phyloP scores from a whole-genome alignment of 441 rosid species.

The Pelargonium citronellum region DNA sequence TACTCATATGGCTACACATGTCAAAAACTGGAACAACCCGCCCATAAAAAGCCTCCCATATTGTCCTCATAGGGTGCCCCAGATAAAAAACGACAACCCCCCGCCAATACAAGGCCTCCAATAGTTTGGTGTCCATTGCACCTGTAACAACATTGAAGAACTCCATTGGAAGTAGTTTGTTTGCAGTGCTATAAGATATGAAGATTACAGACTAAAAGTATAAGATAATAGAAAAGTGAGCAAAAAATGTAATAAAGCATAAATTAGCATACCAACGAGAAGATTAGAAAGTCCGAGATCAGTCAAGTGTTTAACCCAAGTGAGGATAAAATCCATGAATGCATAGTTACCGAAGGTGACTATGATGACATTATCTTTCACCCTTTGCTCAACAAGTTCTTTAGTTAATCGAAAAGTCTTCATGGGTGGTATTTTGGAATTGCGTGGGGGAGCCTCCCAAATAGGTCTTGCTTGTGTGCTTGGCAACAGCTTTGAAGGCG shows the following conservation, averaged over 20 bases:
- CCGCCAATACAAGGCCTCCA: conserved; percentile 93
- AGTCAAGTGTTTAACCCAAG: conserved; percentile 93
- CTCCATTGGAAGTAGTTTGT: conserved; percentile 8
- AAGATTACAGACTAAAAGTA: neutral
- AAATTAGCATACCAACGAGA: conserved; percentile 64
- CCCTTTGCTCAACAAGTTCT: conserved; percentile 64
- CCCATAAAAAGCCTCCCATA: too few relatives aligned
- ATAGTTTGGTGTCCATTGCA: conserved; percentile 88
- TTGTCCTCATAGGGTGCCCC: too few relatives aligned
- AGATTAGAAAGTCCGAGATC: conserved; percentile 82
- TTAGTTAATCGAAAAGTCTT: conserved; percentile 66
- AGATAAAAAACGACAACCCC: too few relatives aligned
- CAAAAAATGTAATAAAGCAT: neutral
- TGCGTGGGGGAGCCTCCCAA: conserved; percentile 66
- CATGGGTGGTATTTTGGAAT: conserved; percentile 71
- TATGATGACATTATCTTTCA: conserved; percentile 63
- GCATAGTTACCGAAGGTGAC: conserved; percentile 98
- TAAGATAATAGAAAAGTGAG: too few relatives aligned
- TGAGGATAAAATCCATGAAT: conserved; percentile 93
- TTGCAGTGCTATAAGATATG: neutral
- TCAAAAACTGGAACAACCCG: conserved; percentile 92
- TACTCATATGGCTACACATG: conserved; percentile 96
- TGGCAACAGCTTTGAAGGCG: conserved; percentile 24
- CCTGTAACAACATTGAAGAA: conserved; percentile 37
- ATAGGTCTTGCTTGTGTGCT: conserved; percentile 36